These are phyloP conservation scores for Pythium phragmiticola DNA, from an alignment of 352 stramenopile species.

Conservation along the genomic window DNA sequence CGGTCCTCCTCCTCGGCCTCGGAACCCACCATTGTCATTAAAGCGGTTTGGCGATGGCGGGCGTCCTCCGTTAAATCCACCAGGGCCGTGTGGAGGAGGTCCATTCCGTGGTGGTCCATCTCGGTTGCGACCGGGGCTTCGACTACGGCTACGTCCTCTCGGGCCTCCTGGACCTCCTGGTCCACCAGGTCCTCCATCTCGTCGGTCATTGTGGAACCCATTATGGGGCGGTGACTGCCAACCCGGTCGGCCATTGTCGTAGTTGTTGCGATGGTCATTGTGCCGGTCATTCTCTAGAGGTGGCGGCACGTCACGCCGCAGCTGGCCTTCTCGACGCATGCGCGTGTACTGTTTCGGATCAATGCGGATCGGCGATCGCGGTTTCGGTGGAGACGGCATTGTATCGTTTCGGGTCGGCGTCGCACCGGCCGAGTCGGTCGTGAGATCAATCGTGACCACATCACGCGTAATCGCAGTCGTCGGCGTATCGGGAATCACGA, in stretches of 20 bases:
- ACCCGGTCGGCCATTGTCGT: conserved; percentile 1
- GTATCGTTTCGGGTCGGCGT: neutral
- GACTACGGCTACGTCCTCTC: conserved; percentile 12
- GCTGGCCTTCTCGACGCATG: conserved; percentile 7
- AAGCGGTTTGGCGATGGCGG: conserved; percentile 12
- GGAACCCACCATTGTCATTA: neutral
- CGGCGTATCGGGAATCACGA: neutral
- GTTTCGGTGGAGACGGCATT: neutral
- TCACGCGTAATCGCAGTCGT: neutral
- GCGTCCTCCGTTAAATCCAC: neutral
- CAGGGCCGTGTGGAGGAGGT: neutral
- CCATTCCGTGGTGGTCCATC: conserved; percentile 14
- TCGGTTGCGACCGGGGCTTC: conserved; percentile 13
- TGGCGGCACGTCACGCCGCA: conserved; percentile 6
- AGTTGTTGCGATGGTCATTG: neutral
- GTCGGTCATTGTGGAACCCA: conserved; percentile 6
- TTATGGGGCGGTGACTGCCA: conserved; percentile 11
- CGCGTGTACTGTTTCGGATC: conserved; percentile 13
- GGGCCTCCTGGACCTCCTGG: conserved; percentile 2
- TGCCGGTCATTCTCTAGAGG: neutral
- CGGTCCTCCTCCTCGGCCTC: neutral
- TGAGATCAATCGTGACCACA: conserved; percentile 15
- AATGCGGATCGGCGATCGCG: conserved; percentile 12
- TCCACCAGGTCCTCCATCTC: neutral
- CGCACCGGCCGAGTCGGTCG: neutral